phyloP scores from a whole-genome alignment of 2,329 filamentous ascomycete genomes.

The Fusarium transvaalense region DNA sequence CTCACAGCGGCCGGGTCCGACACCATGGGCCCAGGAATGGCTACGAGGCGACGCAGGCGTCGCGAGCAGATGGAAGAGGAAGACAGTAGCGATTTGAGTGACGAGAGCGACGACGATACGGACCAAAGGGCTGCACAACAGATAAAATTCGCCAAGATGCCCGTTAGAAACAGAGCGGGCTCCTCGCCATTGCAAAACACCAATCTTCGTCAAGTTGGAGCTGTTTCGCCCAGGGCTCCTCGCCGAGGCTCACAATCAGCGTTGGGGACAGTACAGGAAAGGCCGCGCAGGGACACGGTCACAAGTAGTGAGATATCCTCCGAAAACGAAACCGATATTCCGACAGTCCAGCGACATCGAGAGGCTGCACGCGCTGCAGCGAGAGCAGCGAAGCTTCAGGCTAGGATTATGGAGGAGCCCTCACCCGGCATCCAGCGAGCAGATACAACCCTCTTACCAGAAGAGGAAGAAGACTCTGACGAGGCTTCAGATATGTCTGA shows the following conservation, averaged over 20 bases:
- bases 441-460: constrained; percentile 66
- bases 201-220: constrained; percentile 66
- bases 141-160: constrained; percentile 97
- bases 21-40: constrained; percentile 75
- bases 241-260: constrained; percentile 79
- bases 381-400: constrained; percentile 53
- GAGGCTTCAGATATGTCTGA: constrained; percentile 73
- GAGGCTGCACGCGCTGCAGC: constrained; percentile 71
- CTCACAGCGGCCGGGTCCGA: constrained; percentile 76
- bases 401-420: constrained; percentile 56
- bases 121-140: constrained; percentile 84
- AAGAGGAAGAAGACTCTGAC: constrained; percentile 71
- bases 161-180: constrained; percentile 84
- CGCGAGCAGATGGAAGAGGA: constrained; percentile 85
- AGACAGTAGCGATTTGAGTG: constrained; percentile 86
- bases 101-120: constrained; percentile 84
- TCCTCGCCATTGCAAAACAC: constrained; percentile 86
- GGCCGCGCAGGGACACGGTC: constrained; percentile 78
- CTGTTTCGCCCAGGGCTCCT: constrained; percentile 62
- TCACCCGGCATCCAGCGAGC: constrained; percentile 58
- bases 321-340: constrained; percentile 81
- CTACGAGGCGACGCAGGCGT: constrained; percentile 73
- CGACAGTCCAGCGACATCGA: constrained; percentile 72
- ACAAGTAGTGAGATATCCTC: constrained; percentile 88
- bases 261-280: constrained; percentile 76